These are phyloP conservation scores for Rhizopus delemar DNA, from an alignment of 371 early-diverging fungal genomes.

Conservation along the genomic window DNA sequence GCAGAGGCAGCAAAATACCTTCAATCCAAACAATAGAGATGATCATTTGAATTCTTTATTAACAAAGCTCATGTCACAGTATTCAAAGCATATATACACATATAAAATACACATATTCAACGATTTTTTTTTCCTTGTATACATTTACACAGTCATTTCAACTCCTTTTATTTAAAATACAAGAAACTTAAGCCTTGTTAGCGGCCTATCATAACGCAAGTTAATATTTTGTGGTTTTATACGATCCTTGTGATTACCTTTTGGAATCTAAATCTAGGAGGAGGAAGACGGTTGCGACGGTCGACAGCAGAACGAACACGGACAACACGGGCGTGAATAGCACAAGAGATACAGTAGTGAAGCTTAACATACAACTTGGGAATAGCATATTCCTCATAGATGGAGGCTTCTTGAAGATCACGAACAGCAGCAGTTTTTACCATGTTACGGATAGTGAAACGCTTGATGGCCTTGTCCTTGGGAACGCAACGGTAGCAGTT, in stretches of 20 bases:
- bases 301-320: constrained; percentile 91
- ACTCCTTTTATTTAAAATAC: not conserved
- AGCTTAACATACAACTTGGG: constrained; percentile 98
- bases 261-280: constrained; percentile 85
- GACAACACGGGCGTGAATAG: constrained; percentile 97
- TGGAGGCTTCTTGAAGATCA: constrained; percentile 95
- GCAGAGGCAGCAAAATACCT: too few species aligned
- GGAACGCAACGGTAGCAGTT: constrained; percentile 98
- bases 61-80: too few species aligned
- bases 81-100: too few species aligned
- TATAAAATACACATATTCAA: too few species aligned
- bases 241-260: constrained; percentile 34
- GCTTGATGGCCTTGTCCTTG: constrained; percentile 99
- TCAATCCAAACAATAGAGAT: too few species aligned
- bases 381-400: constrained; percentile 93
- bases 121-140: not conserved
- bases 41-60: too few species aligned
- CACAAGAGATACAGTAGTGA: constrained; percentile 98
- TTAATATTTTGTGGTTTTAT: not conserved
- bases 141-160: constrained; percentile 3
- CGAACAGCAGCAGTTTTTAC: constrained; percentile 97
- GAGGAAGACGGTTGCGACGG: constrained; percentile 94
- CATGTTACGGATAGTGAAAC: constrained; percentile 97
- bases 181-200: constrained; percentile 32
- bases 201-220: constrained; percentile 18